Conservation (phyloP, 352 stramenopile genomes). For the Phytophthora rubi region DNA sequence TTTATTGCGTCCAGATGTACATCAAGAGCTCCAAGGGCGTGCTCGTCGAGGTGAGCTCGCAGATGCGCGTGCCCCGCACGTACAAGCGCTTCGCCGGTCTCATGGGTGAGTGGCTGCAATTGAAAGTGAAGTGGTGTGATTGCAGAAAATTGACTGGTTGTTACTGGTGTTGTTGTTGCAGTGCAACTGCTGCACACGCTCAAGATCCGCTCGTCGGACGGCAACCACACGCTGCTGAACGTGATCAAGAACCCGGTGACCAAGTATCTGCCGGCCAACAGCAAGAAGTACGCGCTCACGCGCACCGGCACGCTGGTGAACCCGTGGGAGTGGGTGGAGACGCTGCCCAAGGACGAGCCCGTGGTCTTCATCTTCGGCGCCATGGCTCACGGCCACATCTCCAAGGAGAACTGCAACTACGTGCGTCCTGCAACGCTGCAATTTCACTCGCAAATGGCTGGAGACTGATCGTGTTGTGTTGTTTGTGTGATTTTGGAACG, state of each 20-base stretch:
- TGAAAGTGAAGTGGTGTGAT: constrained; percentile 4
- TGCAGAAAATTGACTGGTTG: constrained; percentile 4
- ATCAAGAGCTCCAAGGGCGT: constrained; percentile 98
- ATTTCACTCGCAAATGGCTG: neutral
- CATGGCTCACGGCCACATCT: constrained; percentile 97
- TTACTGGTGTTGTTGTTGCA: constrained; percentile 50
- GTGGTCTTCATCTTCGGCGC: constrained; percentile 98
- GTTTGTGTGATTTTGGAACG: constrained; percentile 14
- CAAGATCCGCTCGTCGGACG: constrained; percentile 99
- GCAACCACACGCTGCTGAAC: constrained; percentile 97
- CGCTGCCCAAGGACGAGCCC: constrained; percentile 90
- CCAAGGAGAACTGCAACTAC: constrained; percentile 97
- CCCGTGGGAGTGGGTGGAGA: constrained; percentile 94
- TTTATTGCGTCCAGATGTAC: constrained; percentile 68
- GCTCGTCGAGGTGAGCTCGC: constrained; percentile 98
- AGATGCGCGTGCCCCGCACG: constrained; percentile 98
- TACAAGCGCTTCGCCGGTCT: constrained; percentile 99
- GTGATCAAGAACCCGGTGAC: constrained; percentile 99
- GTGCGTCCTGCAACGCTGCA: constrained; percentile 52
- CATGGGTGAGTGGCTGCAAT: constrained; percentile 81
- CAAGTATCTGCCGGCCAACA: constrained; percentile 96
- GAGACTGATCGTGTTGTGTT: constrained; percentile 14
- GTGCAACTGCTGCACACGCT: constrained; percentile 99
- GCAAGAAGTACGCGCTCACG: constrained; percentile 95
- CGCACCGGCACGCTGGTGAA: constrained; percentile 95